A percentile compares a stretch with the other conserved stretches of the same genome.
phyloP scores from a whole-genome alignment of 2,329 filamentous ascomycete species.

The Hypoxylon sp. region DNA sequence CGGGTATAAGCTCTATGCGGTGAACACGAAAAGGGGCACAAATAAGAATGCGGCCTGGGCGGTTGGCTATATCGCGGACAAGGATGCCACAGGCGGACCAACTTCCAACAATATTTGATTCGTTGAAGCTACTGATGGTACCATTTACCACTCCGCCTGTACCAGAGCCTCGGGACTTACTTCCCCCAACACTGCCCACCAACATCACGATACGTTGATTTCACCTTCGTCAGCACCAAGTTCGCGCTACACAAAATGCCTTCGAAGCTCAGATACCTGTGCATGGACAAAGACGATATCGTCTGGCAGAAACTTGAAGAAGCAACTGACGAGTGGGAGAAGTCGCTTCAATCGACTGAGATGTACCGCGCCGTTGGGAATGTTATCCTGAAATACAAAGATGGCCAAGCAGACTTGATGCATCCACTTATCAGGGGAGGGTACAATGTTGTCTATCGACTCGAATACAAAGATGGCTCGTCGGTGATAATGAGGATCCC shows the following conservation, averaged over 20 bases:
- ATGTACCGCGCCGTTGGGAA: conserved; percentile 43
- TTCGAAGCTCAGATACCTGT: conserved; percentile 45
- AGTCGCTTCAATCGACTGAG: conserved; percentile 40
- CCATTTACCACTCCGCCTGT: too few species aligned
- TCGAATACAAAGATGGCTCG: conserved; percentile 54
- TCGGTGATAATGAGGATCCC: conserved; percentile 53
- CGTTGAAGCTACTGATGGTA: too few species aligned
- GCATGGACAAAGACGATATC: conserved; percentile 50
- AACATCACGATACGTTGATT: too few species aligned
- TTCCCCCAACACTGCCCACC: too few species aligned
- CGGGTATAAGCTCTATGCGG: not conserved
- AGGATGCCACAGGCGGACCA: too few species aligned
- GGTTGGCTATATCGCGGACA: too few species aligned
- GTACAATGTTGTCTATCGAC: conserved; percentile 53
- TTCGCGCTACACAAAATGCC: conserved; percentile 42
- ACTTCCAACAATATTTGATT: too few species aligned
- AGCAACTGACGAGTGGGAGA: conserved; percentile 48
- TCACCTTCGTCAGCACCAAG: not conserved
- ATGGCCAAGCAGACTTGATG: conserved; percentile 46
- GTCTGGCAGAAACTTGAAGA: conserved; percentile 52
- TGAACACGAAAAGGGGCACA: not conserved
- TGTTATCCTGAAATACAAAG: conserved; percentile 50
- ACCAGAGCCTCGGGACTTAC: too few species aligned
- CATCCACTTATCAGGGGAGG: conserved; percentile 51
- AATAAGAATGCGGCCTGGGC: too few species aligned